These are phyloP conservation scores for Taiwanofungus camphoratus DNA, from an alignment of 1,284 basidiomycete species.

Conservation along the genomic window DNA sequence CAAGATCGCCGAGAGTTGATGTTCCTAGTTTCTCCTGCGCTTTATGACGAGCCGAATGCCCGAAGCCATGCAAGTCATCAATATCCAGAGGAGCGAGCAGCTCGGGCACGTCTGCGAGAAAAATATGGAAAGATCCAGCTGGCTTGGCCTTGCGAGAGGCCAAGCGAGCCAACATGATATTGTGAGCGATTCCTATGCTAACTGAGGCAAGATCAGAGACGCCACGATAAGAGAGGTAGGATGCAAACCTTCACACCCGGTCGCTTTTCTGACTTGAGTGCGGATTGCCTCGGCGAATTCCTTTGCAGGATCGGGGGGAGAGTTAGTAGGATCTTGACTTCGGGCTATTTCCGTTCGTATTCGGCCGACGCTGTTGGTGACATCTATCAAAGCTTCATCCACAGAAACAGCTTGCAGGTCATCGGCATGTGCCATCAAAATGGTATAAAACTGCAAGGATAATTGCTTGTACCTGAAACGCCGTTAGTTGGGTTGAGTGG, in stretches of 20 bases:
- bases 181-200: conserved; percentile 88
- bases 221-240: background rate
- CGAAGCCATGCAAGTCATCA: conserved; percentile 86
- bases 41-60: conserved; percentile 67
- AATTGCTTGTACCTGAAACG: conserved; percentile 68
- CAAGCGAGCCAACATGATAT: conserved; percentile 88
- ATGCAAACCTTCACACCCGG: conserved; percentile 75
- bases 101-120: conserved; percentile 43
- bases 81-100: conserved; percentile 79
- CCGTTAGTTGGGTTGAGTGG: background rate
- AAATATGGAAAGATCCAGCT: conserved; percentile 75
- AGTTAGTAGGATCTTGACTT: conserved; percentile 24
- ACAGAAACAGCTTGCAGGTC: conserved; percentile 94
- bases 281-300: conserved; percentile 81
- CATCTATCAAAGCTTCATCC: conserved; percentile 93
- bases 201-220: conserved; percentile 37
- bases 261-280: conserved; percentile 66
- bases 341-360: conserved; percentile 28
- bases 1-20: conserved; percentile 66
- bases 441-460: conserved; percentile 86
- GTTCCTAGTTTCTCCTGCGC: conserved; percentile 72
- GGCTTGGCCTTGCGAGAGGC: conserved; percentile 93
- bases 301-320: conserved; percentile 52
- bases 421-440: conserved; percentile 85
- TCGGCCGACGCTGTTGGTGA: conserved; percentile 60